These are phyloP conservation scores for Aspergillus amoenus DNA, from an alignment of 2,329 filamentous ascomycete species.

Conservation along the genomic window DNA sequence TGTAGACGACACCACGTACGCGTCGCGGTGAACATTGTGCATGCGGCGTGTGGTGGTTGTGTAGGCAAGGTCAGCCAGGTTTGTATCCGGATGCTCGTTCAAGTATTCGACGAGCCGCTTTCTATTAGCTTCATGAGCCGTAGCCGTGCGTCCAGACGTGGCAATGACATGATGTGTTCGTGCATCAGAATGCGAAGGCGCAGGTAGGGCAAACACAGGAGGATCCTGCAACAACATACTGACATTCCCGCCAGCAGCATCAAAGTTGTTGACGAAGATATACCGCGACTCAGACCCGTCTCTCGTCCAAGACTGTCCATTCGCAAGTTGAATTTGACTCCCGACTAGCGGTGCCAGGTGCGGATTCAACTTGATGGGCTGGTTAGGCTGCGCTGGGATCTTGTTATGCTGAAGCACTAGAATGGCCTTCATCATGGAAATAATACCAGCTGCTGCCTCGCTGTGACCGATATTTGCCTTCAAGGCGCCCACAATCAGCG, in stretches of 20 bases:
- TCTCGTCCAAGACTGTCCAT: slow-evolving; percentile 12
- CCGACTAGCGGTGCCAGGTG: slow-evolving; percentile 25
- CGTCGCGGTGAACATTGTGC: slow-evolving; percentile 23
- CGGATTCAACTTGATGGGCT: slow-evolving; percentile 50
- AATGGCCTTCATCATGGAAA: slow-evolving; percentile 59
- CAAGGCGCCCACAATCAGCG: slow-evolving; percentile 30
- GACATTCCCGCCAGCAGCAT: slow-evolving; percentile 69
- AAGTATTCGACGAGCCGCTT: slow-evolving; percentile 52
- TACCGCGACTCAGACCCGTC: slow-evolving; percentile 21
- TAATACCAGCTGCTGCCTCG: slow-evolving; percentile 34
- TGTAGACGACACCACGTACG: background rate
- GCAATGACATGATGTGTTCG: slow-evolving; percentile 56
- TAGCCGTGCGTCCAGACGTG: slow-evolving; percentile 54
- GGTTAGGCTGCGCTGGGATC: slow-evolving; percentile 66
- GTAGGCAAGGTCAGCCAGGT: slow-evolving; percentile 60
- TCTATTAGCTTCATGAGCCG: slow-evolving; percentile 51
- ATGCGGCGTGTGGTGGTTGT: slow-evolving; percentile 59
- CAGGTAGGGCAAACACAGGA: background rate
- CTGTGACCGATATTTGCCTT: slow-evolving; percentile 48
- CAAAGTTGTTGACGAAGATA: slow-evolving; percentile 63
- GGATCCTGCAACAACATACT: slow-evolving; percentile 40
- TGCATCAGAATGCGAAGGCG: slow-evolving; percentile 37
- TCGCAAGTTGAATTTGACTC: background rate
- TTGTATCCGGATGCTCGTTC: slow-evolving; percentile 30
- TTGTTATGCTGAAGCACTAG: slow-evolving; percentile 62